Evolutionary conservation across 2,329 filamentous ascomycete species (phyloP), one percentile per base, ranked within the genome.

Genomic region (Myriosclerotinia duriaeana): DNA sequence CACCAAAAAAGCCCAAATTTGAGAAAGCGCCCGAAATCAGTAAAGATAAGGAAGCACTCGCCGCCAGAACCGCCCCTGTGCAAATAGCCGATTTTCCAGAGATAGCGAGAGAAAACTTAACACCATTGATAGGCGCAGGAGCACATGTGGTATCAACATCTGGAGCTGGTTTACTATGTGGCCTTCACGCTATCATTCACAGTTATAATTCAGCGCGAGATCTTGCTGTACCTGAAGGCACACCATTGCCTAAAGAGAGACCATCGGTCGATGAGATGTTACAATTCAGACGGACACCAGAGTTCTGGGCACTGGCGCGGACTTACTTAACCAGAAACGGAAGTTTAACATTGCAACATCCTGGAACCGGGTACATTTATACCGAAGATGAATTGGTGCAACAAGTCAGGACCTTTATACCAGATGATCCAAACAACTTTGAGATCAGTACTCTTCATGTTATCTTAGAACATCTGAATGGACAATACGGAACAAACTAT

Each of bases 11-110:
- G 38, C 20, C 20, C 6, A 12, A 42, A 30, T 3, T 5, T 15
- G 12, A 26, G 2, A 22, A 9, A 26, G 48, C 55, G 9, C 55
- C 40, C 11, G 3, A n/a, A 1, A 46, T 59, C 4, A 1, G 20
- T 8, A 20, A 34, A 14, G 40, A 59, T n/a, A 26, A 26, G 1
- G 4, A 2, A 15, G 55, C 55, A 34, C 3, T 46, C 5, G 55
- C 55, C n/a, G 40, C 55, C 1, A 44, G 26, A 44, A 12, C 0
- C 1, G 38, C 0, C 2, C 54, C 54, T 20, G 1, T 17, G 3
- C 15, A 34, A 34, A 34, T 12, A 20, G 2, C 2, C 7, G 14
- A 6, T 1, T 20, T 58, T 26, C 0, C 1, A 1, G 14, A 30
- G 0, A 2, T 58, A 44, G 38, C 4, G 11, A 42, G n/a, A 4